Percentiles rank a stretch among this genome's conserved stretches.
Conservation (phyloP, 176 grass and related monocot genomes). For the Oryza punctata region DNA sequence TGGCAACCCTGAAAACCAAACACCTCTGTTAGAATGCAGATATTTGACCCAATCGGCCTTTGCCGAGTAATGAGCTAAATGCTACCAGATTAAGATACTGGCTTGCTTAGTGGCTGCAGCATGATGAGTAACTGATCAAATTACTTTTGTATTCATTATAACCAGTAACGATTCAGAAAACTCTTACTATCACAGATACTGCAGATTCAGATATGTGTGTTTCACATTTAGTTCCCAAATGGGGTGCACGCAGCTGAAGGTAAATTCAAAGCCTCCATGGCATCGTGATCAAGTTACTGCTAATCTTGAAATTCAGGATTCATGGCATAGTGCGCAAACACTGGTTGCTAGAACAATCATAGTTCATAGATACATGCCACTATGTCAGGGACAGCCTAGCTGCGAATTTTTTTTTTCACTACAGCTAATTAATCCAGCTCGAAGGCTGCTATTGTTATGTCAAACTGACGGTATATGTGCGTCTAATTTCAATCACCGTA, state of each 20-base stretch:
- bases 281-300: too few species aligned
- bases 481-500: background rate
- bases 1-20: background rate
- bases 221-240: background rate
- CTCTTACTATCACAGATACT: background rate
- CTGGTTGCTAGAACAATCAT: background rate
- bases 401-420: background rate
- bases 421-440: background rate
- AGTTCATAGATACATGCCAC: background rate
- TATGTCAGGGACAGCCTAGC: background rate
- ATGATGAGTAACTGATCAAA: background rate
- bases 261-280: background rate
- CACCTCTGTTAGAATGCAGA: background rate
- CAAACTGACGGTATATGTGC: background rate
- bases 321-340: background rate
- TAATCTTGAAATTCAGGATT: background rate
- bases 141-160: constrained; percentile 5
- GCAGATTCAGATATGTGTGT: background rate
- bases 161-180: background rate
- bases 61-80: background rate
- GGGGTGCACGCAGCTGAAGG: background rate
- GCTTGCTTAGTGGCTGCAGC: background rate
- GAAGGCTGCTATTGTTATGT: background rate
- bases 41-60: background rate
- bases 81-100: background rate